Conservation (phyloP, 2,329 filamentous ascomycete species). For the Diplodia seriata region DNA sequence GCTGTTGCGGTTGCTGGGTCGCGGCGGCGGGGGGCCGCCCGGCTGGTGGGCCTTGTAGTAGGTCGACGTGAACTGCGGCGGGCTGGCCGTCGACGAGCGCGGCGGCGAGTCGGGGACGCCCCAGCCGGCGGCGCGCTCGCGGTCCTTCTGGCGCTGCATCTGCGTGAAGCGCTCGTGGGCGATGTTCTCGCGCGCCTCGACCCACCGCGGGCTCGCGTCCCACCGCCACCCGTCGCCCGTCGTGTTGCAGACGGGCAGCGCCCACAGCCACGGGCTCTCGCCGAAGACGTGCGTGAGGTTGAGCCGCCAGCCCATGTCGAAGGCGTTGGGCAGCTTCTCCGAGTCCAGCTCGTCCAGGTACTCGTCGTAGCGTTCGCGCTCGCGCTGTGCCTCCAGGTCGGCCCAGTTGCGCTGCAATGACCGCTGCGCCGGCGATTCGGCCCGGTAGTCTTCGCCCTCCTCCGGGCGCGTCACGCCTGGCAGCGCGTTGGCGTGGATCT, state of each 20-base stretch:
- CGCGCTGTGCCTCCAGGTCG: conserved; percentile 55
- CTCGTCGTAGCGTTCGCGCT: conserved; percentile 73
- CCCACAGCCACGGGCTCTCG: conserved; percentile 73
- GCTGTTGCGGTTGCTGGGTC: conserved; percentile 34
- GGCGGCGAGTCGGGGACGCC: conserved; percentile 50
- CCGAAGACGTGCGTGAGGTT: conserved; percentile 88
- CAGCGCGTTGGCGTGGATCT: conserved; percentile 81
- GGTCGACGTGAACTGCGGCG: conserved; percentile 7
- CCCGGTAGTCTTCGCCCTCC: conserved; percentile 65
- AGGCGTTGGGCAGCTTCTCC: conserved; percentile 87
- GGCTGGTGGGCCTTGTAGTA: conserved; percentile 15
- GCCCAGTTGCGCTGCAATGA: conserved; percentile 50
- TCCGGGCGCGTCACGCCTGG: conserved; percentile 81
- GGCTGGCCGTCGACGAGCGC: conserved; percentile 4
- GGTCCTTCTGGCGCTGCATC: conserved; percentile 61
- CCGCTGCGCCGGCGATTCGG: conserved; percentile 48
- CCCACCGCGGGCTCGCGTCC: conserved; percentile 84
- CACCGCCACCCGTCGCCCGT: conserved; percentile 93
- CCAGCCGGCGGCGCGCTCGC: conserved; percentile 74
- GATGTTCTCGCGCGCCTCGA: conserved; percentile 71
- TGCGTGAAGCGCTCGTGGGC: conserved; percentile 48
- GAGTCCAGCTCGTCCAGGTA: conserved; percentile 93
- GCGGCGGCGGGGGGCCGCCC: neutral
- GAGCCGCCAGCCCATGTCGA: conserved; percentile 82
- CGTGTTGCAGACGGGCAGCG: conserved; percentile 81